Evolutionary conservation across 306 rosid genomes (phyloP).

Genomic region (Psophocarpus tetragonolobus): DNA sequence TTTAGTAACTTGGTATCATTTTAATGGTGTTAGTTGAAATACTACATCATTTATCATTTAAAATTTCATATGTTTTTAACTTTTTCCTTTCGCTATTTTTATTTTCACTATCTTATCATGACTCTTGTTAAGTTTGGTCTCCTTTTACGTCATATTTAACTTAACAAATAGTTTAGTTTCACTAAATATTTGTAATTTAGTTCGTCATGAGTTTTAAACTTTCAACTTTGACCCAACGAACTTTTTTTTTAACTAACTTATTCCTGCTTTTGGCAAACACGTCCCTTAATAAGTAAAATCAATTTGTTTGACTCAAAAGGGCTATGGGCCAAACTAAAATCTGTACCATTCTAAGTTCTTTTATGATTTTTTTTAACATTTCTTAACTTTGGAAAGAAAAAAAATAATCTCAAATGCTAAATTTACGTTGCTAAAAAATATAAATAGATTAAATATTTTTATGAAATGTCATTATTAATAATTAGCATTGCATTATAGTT

Average conservation of each 20-base stretch:
- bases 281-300: neutral
- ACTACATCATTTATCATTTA: neutral
- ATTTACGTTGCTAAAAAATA: neutral
- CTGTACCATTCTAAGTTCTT: neutral
- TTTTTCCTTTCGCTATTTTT: neutral
- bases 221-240: neutral
- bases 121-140: neutral
- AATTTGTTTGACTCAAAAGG: neutral
- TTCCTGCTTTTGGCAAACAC: neutral
- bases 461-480: neutral
- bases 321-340: neutral
- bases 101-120: neutral
- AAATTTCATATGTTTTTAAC: neutral
- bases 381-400: neutral
- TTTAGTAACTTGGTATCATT: neutral
- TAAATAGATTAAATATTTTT: neutral
- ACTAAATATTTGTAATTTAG: neutral
- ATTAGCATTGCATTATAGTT: neutral
- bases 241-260: neutral
- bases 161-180: neutral
- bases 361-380: neutral
- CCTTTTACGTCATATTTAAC: neutral
- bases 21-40: neutral
- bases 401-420: neutral
- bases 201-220: neutral